A percentile compares a stretch with the other conserved stretches of the same genome.
Conservation (phyloP, 768 basidiomycete genomes). For the Chalciporus piperatus region DNA sequence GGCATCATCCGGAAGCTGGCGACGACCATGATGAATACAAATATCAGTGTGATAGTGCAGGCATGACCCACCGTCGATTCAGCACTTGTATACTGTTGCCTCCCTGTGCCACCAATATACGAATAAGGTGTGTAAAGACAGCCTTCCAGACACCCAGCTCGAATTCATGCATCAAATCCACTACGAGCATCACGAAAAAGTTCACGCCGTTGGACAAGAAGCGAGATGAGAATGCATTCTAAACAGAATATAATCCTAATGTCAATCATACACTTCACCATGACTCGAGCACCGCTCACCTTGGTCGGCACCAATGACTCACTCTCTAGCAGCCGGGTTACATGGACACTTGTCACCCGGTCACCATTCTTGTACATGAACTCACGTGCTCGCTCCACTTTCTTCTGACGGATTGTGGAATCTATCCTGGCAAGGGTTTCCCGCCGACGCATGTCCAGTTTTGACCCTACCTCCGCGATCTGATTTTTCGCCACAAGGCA, state of each 20-base stretch:
- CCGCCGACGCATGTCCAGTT: too few species aligned
- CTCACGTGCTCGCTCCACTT: not conserved
- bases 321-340: slow-evolving; percentile 2
- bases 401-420: too few species aligned
- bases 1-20: slow-evolving; percentile 33
- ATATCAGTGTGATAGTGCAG: slow-evolving; percentile 2
- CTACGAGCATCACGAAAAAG: slow-evolving; percentile 11
- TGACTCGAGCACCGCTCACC: too few species aligned
- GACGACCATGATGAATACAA: not conserved
- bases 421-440: too few species aligned
- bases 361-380: slow-evolving; percentile 7
- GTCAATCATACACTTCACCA: too few species aligned
- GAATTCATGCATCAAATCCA: slow-evolving; percentile 25
- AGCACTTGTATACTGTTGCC: slow-evolving; percentile 7
- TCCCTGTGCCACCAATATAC: slow-evolving; percentile 14
- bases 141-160: slow-evolving; percentile 26
- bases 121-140: slow-evolving; percentile 21
- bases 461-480: too few species aligned
- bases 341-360: not conserved
- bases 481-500: too few species aligned
- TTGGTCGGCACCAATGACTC: slow-evolving; percentile 14
- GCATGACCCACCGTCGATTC: slow-evolving; percentile 13
- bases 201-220: slow-evolving; percentile 14
- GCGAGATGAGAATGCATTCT: slow-evolving; percentile 37
- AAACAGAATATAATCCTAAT: slow-evolving; percentile 1